Evolutionary conservation across 1,284 basidiomycete species (phyloP).

Genomic region (Cutaneotrichosporon sp.): DNA sequence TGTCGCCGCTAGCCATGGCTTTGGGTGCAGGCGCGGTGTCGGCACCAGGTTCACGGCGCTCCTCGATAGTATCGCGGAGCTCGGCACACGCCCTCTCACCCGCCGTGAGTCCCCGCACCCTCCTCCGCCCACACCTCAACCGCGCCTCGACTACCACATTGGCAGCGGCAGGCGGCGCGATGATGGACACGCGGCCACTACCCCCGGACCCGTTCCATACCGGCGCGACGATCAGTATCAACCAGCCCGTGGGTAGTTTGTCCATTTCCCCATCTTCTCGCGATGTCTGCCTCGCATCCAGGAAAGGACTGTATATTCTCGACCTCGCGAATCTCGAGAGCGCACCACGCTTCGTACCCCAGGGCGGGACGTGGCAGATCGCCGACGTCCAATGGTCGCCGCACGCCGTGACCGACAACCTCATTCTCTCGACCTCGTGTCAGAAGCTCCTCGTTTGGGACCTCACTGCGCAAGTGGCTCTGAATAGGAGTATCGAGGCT

Average conservation of each 20-base stretch:
- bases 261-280: conserved; percentile 53
- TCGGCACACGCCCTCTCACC: conserved; percentile 5
- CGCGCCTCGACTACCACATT: conserved; percentile 29
- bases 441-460: conserved; percentile 98
- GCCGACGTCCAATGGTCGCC: conserved; percentile 96
- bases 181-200: background rate
- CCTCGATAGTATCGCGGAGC: conserved; percentile 9
- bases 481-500: conserved; percentile 76
- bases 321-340: conserved; percentile 85
- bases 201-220: conserved; percentile 41
- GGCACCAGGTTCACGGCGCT: conserved; percentile 13
- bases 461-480: conserved; percentile 62
- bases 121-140: conserved; percentile 33
- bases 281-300: conserved; percentile 59
- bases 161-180: conserved; percentile 10
- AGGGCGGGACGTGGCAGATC: conserved; percentile 95
- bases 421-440: conserved; percentile 91
- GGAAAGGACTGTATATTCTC: conserved; percentile 93
- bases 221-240: conserved; percentile 48
- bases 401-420: conserved; percentile 75
- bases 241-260: conserved; percentile 55
- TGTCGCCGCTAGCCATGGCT: conserved; percentile 8
- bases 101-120: conserved; percentile 31
- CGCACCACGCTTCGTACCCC: conserved; percentile 87
- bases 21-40: conserved; percentile 2